These are phyloP conservation scores for Saccharomycopsis javanensis DNA, from an alignment of 805 yeast genomes.

Conservation along the genomic window DNA sequence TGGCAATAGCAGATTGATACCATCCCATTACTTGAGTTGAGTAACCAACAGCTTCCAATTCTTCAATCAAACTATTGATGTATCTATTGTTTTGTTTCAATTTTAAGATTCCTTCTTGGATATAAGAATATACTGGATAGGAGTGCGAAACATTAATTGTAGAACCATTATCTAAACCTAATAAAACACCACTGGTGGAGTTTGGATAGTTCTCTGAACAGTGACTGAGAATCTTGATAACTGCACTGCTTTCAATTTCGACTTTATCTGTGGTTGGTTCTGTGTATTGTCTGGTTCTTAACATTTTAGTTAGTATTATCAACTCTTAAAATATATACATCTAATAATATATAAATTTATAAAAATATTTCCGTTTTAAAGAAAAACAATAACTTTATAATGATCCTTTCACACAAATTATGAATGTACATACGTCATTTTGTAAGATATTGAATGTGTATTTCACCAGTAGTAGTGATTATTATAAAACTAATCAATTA, in stretches of 20 bases:
- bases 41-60: slow-evolving; percentile 50
- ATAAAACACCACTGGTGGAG: slow-evolving; percentile 58
- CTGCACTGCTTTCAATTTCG: slow-evolving; percentile 28
- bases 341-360: background rate
- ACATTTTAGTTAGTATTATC: slow-evolving; percentile 10
- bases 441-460: background rate
- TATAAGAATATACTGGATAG: slow-evolving; percentile 50
- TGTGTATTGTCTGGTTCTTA: slow-evolving; percentile 16
- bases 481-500: too few relatives aligned
- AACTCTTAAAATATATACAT: background rate
- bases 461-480: too few relatives aligned
- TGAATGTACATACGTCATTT: background rate
- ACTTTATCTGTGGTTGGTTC: slow-evolving; percentile 14
- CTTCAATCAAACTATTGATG: slow-evolving; percentile 56
- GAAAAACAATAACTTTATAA: too few relatives aligned
- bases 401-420: too few relatives aligned
- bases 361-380: too few relatives aligned
- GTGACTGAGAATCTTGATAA: slow-evolving; percentile 55
- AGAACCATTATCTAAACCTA: slow-evolving; percentile 55
- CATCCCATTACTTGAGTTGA: slow-evolving; percentile 73
- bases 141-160: slow-evolving; percentile 44
- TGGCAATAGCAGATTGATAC: slow-evolving; percentile 64
- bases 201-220: slow-evolving; percentile 55
- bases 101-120: slow-evolving; percentile 50
- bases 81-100: slow-evolving; percentile 55